Evolutionary conservation across 2,329 filamentous ascomycete genomes (phyloP), one percentile per base, ranked within the genome.

Genomic region (Basipetospora chlamydospora): DNA sequence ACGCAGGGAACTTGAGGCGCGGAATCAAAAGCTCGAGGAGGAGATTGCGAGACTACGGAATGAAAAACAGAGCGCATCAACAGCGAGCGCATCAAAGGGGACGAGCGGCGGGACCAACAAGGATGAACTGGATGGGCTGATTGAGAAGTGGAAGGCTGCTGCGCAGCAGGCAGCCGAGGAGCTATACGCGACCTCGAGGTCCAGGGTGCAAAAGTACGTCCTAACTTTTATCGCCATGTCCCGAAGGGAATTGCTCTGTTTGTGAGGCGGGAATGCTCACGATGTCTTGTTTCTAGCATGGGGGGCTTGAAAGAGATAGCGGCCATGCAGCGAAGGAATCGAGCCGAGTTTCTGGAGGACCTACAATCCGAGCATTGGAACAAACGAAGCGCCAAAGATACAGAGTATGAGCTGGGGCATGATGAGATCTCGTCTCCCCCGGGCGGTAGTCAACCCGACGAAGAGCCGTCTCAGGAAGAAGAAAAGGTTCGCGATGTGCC

Each of bases 81-180:
- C n/a, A n/a, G n/a, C 16, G 17, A 20, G 18, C 1, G 17, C 26
- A 26, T 25, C 33, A 22, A 15, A 8, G 28, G 7, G 21, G 25
- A 10, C 28, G 25, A 29, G 37, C 33, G 35, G 32, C 35, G 20
- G 15, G 13, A n/a, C n/a, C n/a, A n/a, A n/a, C n/a, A 39, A 37
- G 4, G 38, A 29, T 29, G 36, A 43, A 33, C 33, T 44, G 21
- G 26, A 35, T 3, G 38, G 2, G n/a, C 29, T 44, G 33, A 38
- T 43, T 26, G 35, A 22, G 21, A 44, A 42, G 28, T 44, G 43
- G 43, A 40, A 31, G 36, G 35, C 20, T 4, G 43, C 43, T 11
- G 41, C 41, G 28, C 39, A 37, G 26, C 28, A 39, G 28, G 43
- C 43, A 16, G 43, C 43, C 8, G 40, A 42, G 16, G 43, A 44